Conservation (phyloP, 306 rosid genomes). For the Quercus alba region DNA sequence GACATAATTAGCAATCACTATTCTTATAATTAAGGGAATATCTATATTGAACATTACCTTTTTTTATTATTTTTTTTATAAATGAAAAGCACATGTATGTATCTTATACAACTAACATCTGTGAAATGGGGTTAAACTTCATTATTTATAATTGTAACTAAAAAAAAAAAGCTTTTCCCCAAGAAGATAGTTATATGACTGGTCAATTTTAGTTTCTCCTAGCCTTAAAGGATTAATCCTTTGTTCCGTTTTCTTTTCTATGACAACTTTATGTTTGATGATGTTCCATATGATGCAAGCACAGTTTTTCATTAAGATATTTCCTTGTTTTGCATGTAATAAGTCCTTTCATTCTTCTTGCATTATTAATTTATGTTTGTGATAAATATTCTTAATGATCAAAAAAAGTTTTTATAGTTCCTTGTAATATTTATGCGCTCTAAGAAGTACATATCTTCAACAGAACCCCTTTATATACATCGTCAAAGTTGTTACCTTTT, state of each 20-base stretch:
- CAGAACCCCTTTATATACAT: slow-evolving; percentile 95
- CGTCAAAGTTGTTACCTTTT: slow-evolving; percentile 97
- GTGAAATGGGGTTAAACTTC: neutral
- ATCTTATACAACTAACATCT: neutral
- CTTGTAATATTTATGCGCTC: slow-evolving; percentile 15
- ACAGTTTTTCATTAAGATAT: neutral
- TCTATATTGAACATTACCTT: neutral
- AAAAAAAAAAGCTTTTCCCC: neutral
- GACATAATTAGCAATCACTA: no score
- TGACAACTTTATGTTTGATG: slow-evolving; percentile 5
- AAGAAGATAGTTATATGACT: neutral
- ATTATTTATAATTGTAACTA: neutral
- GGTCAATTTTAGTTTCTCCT: neutral
- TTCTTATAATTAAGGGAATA: neutral
- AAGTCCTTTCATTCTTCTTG: neutral
- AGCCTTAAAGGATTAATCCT: neutral
- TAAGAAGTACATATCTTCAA: slow-evolving; percentile 24
- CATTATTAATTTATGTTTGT: slow-evolving; percentile 1
- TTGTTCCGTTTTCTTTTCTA: neutral
- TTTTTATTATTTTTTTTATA: neutral
- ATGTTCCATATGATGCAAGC: slow-evolving; percentile 1
- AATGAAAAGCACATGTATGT: neutral
- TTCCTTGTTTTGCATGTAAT: neutral
- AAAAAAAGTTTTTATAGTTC: neutral
- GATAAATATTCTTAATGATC: slow-evolving; percentile 6